A percentile compares a stretch with the other conserved stretches of the same genome.
These are phyloP conservation scores for Alternaria gansuensis DNA, from an alignment of 2,329 filamentous ascomycete genomes.

Conservation along the genomic window DNA sequence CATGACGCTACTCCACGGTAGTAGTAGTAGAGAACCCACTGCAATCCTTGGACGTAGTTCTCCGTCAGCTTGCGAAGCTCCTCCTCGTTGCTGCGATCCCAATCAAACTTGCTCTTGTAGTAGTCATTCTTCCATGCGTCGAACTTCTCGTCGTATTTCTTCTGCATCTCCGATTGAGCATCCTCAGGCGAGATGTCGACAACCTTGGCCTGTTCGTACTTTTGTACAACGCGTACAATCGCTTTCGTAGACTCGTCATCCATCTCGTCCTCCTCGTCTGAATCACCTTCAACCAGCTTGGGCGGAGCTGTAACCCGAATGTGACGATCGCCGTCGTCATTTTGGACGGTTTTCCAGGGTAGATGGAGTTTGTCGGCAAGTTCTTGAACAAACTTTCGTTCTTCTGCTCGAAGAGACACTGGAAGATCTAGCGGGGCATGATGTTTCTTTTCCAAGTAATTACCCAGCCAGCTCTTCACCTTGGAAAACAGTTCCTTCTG, in stretches of 20 bases:
- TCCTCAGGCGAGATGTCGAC: conserved; percentile 82
- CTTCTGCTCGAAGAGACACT: conserved; percentile 75
- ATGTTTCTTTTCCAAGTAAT: conserved; percentile 62
- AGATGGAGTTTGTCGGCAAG: conserved; percentile 75
- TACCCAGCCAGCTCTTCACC: conserved; percentile 83
- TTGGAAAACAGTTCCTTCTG: conserved; percentile 85
- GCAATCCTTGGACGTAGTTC: conserved; percentile 96
- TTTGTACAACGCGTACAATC: conserved; percentile 82
- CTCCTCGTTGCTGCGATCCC: conserved; percentile 80
- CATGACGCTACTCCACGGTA: conserved; percentile 96
- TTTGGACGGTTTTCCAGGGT: conserved; percentile 70
- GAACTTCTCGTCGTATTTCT: conserved; percentile 91
- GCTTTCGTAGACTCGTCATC: conserved; percentile 86
- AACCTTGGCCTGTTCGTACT: conserved; percentile 89
- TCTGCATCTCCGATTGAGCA: conserved; percentile 78
- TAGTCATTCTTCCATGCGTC: conserved; percentile 93
- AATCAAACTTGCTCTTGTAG: conserved; percentile 90
- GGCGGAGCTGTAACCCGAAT: conserved; percentile 69
- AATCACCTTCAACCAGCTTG: conserved; percentile 61
- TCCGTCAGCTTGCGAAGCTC: conserved; percentile 85
- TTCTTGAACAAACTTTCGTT: conserved; percentile 93
- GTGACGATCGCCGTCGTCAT: conserved; percentile 72
- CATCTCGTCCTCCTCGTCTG: conserved; percentile 72
- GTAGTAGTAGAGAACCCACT: conserved; percentile 99
- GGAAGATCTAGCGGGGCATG: conserved; percentile 74